Base-by-base conservation (phyloP, 257 asterid genomes). In the Solanum microdontum region DNA sequence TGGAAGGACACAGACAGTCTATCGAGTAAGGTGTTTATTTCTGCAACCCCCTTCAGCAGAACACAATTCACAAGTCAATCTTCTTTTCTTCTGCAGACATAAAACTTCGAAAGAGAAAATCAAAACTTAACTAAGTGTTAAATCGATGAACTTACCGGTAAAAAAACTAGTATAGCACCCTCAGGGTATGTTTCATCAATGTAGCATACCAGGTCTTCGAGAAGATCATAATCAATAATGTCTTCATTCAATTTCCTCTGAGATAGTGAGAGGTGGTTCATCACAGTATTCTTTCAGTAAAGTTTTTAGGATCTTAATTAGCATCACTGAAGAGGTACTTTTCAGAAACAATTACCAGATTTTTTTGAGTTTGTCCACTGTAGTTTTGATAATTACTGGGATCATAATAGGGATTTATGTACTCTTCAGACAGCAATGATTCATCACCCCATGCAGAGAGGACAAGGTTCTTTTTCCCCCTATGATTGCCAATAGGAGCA, bases 371-470 rank as follows among this genome's bases (percentile, higher is more conserved):
- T 91, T 93, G 96, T 90, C 93, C 97, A 55, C 93, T 92, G 92
- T 94, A 95, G 77, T 84, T 88, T 85, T 88, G 87, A 91, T 97
- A 97, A 91, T 92, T 92, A 90, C 90, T 91, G 87, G 89, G 68
- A 89, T 69, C 86, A 88, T 94, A 97, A 91, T 93, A 88, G 43
- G 98, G 98, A 89, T 97, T 97, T 70, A 88, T 89, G 83, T 88
- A 64, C 83, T 95, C 98, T 88, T 95, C 98, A 85, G 97, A 94
- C 74, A 97, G 96, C 87, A 97, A 68, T 55, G 98, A 91, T 75
- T 95, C 98, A 88, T 97, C 99, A 43, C 99, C 99, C 99, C 99
- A 97, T 76, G 94, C 95, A 88, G 98, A 94, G 88, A 97, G 91
- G 85, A 95, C 91, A 45, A 97, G 98, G 91, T 94, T 94, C 90